Conservation (phyloP, 1,284 basidiomycete species). For the Marasmius tenuissimus region DNA sequence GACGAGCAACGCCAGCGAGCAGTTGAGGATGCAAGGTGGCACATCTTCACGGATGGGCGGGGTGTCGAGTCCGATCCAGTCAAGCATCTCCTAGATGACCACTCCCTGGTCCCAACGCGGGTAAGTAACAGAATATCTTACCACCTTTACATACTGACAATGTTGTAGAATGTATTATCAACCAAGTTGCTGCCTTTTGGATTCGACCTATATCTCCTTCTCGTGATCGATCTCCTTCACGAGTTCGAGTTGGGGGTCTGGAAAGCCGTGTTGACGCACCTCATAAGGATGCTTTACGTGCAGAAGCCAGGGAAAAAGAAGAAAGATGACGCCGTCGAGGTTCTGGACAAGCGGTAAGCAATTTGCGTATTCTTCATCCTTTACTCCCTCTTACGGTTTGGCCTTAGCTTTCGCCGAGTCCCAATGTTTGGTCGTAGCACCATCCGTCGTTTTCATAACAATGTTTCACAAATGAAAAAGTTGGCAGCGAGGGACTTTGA, state of each 20-base stretch:
- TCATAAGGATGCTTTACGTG: conserved; percentile 25
- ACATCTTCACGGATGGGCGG: conserved; percentile 17
- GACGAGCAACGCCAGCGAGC: neutral
- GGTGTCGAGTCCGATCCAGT: conserved; percentile 9
- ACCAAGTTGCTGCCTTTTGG: conserved; percentile 8
- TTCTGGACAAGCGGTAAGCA: too few relatives aligned
- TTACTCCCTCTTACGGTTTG: too few relatives aligned
- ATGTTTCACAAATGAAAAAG: conserved; percentile 18
- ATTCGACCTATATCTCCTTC: conserved; percentile 15
- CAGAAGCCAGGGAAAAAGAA: too few relatives aligned
- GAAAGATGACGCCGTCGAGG: too few relatives aligned
- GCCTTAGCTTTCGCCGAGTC: neutral
- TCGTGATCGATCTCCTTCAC: conserved; percentile 1
- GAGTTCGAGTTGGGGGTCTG: conserved; percentile 23
- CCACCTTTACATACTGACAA: too few relatives aligned
- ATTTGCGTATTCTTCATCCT: too few relatives aligned
- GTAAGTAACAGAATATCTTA: too few relatives aligned
- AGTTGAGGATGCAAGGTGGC: conserved; percentile 5
- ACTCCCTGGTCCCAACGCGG: too few relatives aligned
- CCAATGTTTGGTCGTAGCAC: conserved; percentile 18
- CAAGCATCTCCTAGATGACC: neutral
- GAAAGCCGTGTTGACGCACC: conserved; percentile 24
- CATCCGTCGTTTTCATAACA: conserved; percentile 18
- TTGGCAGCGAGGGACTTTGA: conserved; percentile 22
- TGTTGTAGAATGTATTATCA: conserved; percentile 11